These are phyloP conservation scores for Pugionium cornutum DNA, from an alignment of 345 rosid genomes.

Conservation along the genomic window DNA sequence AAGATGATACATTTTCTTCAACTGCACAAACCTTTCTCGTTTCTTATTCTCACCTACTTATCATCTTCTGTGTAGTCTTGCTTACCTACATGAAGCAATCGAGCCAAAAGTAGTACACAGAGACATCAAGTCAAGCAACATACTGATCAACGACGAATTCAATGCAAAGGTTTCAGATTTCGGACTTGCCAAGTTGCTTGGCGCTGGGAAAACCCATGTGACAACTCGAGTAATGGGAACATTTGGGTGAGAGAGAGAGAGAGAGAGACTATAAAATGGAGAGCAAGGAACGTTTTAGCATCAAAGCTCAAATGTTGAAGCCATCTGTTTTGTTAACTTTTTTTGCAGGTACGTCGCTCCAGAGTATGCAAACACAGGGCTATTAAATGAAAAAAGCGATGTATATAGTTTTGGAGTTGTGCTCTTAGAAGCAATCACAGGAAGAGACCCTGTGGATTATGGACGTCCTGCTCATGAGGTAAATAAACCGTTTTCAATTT, in stretches of 20 bases:
- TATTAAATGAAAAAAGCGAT: conserved; percentile 75
- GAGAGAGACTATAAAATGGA: conserved; percentile 9
- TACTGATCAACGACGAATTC: conserved; percentile 82
- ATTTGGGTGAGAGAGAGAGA: conserved; percentile 83
- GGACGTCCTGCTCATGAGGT: conserved; percentile 90
- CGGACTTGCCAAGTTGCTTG: conserved; percentile 94
- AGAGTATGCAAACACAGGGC: conserved; percentile 94
- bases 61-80: conserved; percentile 59
- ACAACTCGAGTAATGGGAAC: conserved; percentile 99
- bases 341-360: conserved; percentile 89
- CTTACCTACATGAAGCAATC: conserved; percentile 85
- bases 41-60: not conserved
- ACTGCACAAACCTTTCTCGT: not conserved
- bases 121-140: conserved; percentile 94
- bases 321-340: conserved; percentile 21
- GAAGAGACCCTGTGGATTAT: conserved; percentile 95
- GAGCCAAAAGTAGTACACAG: conserved; percentile 66
- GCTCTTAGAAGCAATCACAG: conserved; percentile 67
- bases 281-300: not conserved
- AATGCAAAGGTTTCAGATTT: conserved; percentile 94
- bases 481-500: not conserved
- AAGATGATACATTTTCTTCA: not conserved
- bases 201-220: conserved; percentile 92
- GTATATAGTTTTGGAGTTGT: too few relatives aligned
- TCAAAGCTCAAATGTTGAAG: conserved; percentile 3